phyloP scores from a whole-genome alignment of 2,329 filamentous ascomycete species.

The Penicillium rolfsii region DNA sequence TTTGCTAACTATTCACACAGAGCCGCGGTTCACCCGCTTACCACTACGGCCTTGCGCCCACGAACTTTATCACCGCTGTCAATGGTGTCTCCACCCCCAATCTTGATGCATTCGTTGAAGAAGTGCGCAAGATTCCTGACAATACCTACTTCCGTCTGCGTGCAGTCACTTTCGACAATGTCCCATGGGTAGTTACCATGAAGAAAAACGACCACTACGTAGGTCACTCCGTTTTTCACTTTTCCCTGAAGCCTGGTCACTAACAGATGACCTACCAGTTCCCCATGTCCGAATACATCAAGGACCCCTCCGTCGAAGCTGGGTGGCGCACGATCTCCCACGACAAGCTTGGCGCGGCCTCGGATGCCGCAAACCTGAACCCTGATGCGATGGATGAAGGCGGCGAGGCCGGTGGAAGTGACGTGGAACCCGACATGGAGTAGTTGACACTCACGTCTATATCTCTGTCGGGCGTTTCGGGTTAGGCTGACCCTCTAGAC shows the following conservation, averaged over 20 bases:
- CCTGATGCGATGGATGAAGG: constrained; percentile 53
- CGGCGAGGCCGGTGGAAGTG: constrained; percentile 38
- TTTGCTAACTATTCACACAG: constrained; percentile 29
- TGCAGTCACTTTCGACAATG: constrained; percentile 97
- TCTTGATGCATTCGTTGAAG: constrained; percentile 75
- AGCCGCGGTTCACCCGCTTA: constrained; percentile 81
- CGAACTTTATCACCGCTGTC: constrained; percentile 96
- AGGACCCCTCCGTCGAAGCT: constrained; percentile 55
- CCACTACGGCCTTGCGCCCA: constrained; percentile 89
- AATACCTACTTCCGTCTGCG: constrained; percentile 98
- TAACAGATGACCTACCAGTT: constrained; percentile 49
- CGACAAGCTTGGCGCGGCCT: constrained; percentile 46
- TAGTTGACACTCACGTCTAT: constrained; percentile 4
- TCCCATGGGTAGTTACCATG: constrained; percentile 99
- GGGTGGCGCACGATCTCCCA: constrained; percentile 64
- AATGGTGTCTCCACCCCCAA: constrained; percentile 86
- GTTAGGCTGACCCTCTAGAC: neutral
- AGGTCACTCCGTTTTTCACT: constrained; percentile 27
- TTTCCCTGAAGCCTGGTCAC: neutral
- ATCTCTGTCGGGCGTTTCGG: too few species aligned
- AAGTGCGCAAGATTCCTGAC: constrained; percentile 85
- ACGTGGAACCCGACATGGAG: constrained; percentile 42
- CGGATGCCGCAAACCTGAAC: constrained; percentile 49
- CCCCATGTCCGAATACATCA: constrained; percentile 67
- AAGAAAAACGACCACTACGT: constrained; percentile 99